A percentile compares a stretch with the other conserved stretches of the same genome.
phyloP scores from a whole-genome alignment of 371 early-diverging fungal genomes.

The Globomyces sp. region DNA sequence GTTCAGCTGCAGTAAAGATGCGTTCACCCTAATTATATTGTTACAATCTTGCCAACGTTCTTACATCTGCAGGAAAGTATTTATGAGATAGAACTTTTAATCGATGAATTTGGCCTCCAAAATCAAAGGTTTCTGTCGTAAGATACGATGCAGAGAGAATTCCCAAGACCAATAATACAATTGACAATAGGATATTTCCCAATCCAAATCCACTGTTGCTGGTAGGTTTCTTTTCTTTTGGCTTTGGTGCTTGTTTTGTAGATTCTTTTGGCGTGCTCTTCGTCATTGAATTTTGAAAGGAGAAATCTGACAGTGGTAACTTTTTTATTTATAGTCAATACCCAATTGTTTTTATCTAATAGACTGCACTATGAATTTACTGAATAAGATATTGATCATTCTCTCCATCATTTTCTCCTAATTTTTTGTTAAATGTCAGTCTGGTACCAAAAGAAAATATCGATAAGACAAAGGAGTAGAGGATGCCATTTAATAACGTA shows the following conservation, averaged over 20 bases:
- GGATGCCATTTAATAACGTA: constrained; percentile 81
- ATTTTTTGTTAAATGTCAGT: constrained; percentile 5
- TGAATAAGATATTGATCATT: not conserved
- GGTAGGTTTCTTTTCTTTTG: not conserved
- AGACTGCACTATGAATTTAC: not conserved
- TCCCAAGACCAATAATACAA: constrained; percentile 14
- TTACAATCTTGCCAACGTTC: too few relatives aligned
- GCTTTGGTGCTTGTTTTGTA: not conserved
- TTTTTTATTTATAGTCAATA: too few relatives aligned
- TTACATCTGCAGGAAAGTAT: not conserved
- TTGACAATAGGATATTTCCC: not conserved
- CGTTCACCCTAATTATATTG: constrained; percentile 20
- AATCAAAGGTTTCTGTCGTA: constrained; percentile 23
- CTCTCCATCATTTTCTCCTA: constrained; percentile 33
- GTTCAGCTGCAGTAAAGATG: constrained; percentile 57
- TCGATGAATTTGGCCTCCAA: constrained; percentile 11
- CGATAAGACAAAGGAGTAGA: constrained; percentile 57
- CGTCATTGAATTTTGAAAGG: not conserved
- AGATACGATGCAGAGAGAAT: constrained; percentile 16
- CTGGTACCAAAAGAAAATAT: constrained; percentile 45
- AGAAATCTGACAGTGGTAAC: constrained; percentile 4
- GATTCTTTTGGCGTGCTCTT: not conserved
- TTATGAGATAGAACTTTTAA: constrained; percentile 10
- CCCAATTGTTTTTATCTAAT: too few relatives aligned
- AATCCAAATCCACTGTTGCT: too few relatives aligned